Conservation (phyloP, 129 eudicot genomes). For the Dittrichia graveolens region DNA sequence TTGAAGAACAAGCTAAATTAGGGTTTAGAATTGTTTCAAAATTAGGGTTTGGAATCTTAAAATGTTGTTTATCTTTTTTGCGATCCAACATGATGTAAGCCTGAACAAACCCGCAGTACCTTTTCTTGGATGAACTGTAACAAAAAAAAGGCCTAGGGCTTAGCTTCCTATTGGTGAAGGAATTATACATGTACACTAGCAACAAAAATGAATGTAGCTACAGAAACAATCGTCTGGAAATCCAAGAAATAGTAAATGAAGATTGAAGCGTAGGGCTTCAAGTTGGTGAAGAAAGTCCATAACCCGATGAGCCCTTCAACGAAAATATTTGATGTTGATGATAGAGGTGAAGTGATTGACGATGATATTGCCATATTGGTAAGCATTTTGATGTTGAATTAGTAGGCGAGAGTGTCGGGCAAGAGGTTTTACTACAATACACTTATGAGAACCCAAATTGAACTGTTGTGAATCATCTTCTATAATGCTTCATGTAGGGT, state of each 20-base stretch:
- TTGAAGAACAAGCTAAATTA: constrained; percentile 76
- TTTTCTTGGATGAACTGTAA: too few species aligned
- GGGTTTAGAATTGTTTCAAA: constrained; percentile 74
- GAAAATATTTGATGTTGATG: constrained; percentile 85
- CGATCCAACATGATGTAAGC: constrained; percentile 99
- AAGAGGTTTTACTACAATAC: constrained; percentile 81
- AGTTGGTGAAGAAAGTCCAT: too few species aligned
- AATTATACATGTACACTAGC: too few species aligned
- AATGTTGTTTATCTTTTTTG: constrained; percentile 87
- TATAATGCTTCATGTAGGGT: too few species aligned
- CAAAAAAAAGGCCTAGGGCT: too few species aligned
- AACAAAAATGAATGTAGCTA: too few species aligned
- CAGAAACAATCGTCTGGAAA: too few species aligned
- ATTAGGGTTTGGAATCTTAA: constrained; percentile 86
- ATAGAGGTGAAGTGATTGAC: constrained; percentile 85
- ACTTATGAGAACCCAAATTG: constrained; percentile 82
- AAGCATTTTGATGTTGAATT: constrained; percentile 93
- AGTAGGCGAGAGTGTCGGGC: constrained; percentile 87
- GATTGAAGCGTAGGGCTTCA: too few species aligned
- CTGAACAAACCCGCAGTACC: too few species aligned
- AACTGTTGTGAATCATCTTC: constrained; percentile 87
- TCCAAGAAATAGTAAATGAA: too few species aligned
- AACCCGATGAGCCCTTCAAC: too few species aligned
- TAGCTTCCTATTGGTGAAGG: too few species aligned
- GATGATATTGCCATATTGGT: constrained; percentile 78